A percentile compares a stretch with the other conserved stretches of the same genome.
Evolutionary conservation across 768 basidiomycete genomes (phyloP).

Genomic region (Leucosporidium scottii): DNA sequence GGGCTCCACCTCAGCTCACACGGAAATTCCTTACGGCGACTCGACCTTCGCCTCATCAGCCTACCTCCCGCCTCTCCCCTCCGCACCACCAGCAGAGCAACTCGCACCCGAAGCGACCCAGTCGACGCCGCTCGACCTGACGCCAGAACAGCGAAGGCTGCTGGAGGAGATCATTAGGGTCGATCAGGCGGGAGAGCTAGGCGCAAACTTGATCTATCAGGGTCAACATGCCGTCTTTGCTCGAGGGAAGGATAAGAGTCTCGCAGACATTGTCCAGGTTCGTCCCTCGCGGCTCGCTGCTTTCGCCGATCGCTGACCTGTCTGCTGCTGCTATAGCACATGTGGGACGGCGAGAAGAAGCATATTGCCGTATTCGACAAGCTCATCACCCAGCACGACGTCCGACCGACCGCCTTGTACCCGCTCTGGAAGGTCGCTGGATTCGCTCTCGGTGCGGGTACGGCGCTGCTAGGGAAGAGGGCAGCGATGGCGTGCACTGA

Average conservation of each 20-base stretch:
- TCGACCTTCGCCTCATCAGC: constrained; percentile 12
- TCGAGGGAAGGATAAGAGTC: constrained; percentile 46
- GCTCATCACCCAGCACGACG: constrained; percentile 70
- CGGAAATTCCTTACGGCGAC: constrained; percentile 21
- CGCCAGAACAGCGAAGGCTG: constrained; percentile 35
- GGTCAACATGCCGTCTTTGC: constrained; percentile 70
- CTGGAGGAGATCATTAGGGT: constrained; percentile 57
- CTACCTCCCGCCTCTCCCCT: constrained; percentile 15
- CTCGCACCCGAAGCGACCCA: background rate
- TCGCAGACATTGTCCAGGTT: constrained; percentile 66
- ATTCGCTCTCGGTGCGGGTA: constrained; percentile 74
- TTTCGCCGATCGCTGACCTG: background rate
- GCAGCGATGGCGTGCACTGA: constrained; percentile 99
- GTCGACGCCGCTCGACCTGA: constrained; percentile 34
- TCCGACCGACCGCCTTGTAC: constrained; percentile 74
- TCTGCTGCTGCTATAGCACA: constrained; percentile 53
- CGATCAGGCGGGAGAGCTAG: constrained; percentile 91
- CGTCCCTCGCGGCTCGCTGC: constrained; percentile 34
- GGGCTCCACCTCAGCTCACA: constrained; percentile 28
- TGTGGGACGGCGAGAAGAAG: constrained; percentile 96
- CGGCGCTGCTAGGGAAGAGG: constrained; percentile 80
- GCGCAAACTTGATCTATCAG: constrained; percentile 90
- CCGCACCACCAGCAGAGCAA: background rate
- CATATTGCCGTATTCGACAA: constrained; percentile 81
- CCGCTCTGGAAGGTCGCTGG: constrained; percentile 81